Conservation (phyloP, 371 early-diverging fungal species). For the Mucor sp. region DNA sequence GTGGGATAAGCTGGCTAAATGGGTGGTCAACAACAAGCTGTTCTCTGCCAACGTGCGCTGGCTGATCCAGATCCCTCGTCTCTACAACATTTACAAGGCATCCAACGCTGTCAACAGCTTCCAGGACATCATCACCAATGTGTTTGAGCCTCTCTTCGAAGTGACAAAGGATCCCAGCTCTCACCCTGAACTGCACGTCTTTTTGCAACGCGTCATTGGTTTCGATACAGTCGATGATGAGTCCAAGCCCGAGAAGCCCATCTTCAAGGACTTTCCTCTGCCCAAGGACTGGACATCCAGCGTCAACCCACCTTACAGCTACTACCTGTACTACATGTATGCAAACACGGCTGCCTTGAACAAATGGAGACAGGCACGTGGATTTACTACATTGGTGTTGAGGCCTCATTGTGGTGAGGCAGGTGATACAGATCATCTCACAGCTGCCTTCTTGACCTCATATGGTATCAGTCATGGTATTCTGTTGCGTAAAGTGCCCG, state of each 20-base stretch:
- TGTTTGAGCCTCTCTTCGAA: constrained; percentile 94
- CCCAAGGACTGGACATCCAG: constrained; percentile 82
- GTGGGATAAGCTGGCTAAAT: constrained; percentile 94
- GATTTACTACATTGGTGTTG: constrained; percentile 93
- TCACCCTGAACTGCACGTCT: constrained; percentile 92
- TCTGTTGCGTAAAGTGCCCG: constrained; percentile 95
- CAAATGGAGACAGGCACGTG: constrained; percentile 77
- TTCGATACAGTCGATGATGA: constrained; percentile 99
- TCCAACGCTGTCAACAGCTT: constrained; percentile 72
- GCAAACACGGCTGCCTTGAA: constrained; percentile 91
- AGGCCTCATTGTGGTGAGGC: constrained; percentile 98
- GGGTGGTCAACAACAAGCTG: constrained; percentile 92
- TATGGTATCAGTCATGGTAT: constrained; percentile 97
- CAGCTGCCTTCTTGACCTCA: constrained; percentile 91
- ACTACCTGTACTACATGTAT: constrained; percentile 96
- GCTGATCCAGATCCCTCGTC: constrained; percentile 96
- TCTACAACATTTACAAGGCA: constrained; percentile 91
- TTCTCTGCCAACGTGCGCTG: constrained; percentile 94
- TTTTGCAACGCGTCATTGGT: constrained; percentile 94
- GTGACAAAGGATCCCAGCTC: constrained; percentile 83
- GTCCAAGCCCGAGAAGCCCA: constrained; percentile 86
- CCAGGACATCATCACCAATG: constrained; percentile 81
- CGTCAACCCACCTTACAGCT: constrained; percentile 95
- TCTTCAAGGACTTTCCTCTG: constrained; percentile 83
- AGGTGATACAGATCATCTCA: constrained; percentile 97